Base-by-base conservation (phyloP, 2,329 filamentous ascomycete species). In the Amphichorda felina region DNA sequence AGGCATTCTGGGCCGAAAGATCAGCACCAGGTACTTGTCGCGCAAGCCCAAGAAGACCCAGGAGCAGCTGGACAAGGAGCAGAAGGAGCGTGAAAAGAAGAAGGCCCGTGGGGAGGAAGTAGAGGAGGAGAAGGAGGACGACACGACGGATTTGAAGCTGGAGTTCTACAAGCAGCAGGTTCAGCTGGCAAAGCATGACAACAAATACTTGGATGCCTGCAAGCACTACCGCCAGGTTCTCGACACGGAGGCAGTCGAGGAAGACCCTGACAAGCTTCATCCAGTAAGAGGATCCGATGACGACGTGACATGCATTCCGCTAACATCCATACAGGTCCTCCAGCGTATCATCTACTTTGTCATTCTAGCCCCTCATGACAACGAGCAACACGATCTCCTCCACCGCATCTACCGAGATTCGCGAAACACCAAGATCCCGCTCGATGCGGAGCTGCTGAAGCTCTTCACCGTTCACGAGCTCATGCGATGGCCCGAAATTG, bases 151-250 rank as follows among this genome's bases (percentile, higher is more conserved):
- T 56, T 66, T 98, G 46, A 98, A 98, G 72, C 72, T 98, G 47
- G 78, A 76, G 45, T 98, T 87, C 65, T 98, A 95, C 63, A 88
- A 95, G 63, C 91, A 96, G 58, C 91, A 98, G 63, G 94, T 98
- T 52, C 82, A 78, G 32, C 69, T 98, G 36, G 85, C 91, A 38
- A 96, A 95, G 71, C 88, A 98, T 50, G 91, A 98, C 45, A 78
- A 87, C 65, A 95, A 94, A 61, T 98, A 98, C 53, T 76, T 98
- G 24, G 89, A 96, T 43, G 89, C 81, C 24, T 98, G 91, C 78
- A 98, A 98, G 64, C 79, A 98, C 63, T 98, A 96, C 66, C 75
- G 91, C 56, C 88, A 96, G 56, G 89, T 98, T 4, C 64, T 98
- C 41, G 89, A 98, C 55, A 98, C 93, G 0, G 87, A 94, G 57